Evolutionary conservation across 1,284 basidiomycete genomes (phyloP), one percentile per base, ranked within the genome.

Genomic region (Ganoderma lingzhi): DNA sequence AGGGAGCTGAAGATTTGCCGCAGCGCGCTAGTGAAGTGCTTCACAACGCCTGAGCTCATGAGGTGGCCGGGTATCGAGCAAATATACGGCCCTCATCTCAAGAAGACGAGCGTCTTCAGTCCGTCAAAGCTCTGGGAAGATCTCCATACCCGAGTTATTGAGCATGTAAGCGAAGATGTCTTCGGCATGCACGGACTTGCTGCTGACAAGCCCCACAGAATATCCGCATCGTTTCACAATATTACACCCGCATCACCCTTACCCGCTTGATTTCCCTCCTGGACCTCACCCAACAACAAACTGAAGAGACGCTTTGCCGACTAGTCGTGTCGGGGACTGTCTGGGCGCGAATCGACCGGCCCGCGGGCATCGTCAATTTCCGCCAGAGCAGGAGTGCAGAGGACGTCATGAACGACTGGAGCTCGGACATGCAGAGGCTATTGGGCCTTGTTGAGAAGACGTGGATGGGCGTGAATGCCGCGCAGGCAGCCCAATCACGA

Each of bases 391-490:
- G 86, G 78, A 92, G 87, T 71, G 89, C 93, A 2, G 96, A 97
- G 78, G 95, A 96, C 77, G 91, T 95, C 6, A 92, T 99, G 88
- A 99, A 99, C 78, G 93, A 93, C 70, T 99, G 98, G 98, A 96
- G 94, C 80, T 93, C 90, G 30, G 97, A 99, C 78, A 95, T 99
- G 88, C 92, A 93, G 78, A 96, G 94, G 81, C 83, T 99, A 77
- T 83, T 95, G 51, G 87, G 91, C 23, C 80, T 94, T 15, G 92
- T 93, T 6, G 93, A 95, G 82, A 95, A 95, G 85, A 92, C 93
- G 8, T 95, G 93, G 93, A 95, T 95, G 93, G 92, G 92, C 28
- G 91, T 95, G 86, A 95, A 95, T 73, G 93, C 93, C 39, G 93
- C 93, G 17, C 88, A 93, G 77, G 93, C 93, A 63, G 93, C 93